Base-by-base conservation (phyloP, 495 filamentous ascomycete genomes). In the Terfezia boudieri region DNA sequence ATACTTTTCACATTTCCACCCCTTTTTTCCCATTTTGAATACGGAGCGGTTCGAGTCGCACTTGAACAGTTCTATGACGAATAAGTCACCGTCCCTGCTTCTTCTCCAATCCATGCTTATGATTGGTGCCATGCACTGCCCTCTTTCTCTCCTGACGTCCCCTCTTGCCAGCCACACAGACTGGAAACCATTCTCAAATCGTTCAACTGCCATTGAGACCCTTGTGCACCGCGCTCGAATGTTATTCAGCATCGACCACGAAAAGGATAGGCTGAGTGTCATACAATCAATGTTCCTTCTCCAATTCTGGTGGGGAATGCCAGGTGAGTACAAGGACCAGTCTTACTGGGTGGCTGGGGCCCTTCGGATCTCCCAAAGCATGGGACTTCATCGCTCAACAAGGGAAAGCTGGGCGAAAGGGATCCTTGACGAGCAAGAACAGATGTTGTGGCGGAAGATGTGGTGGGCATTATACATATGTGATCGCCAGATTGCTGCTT, bases 241-340 rank as follows among this genome's bases (percentile, higher is more conserved):
- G 23, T 50, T 59, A 35, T 59, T 59, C 37, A 55, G 57, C 53
- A 55, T 51, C n/a, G 55, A 59, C 36, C 50, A 53, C 14, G 57
- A 59, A 41, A 56, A 49, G 20, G 57, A 59, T 14, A 59, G 53
- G 43, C 51, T 59, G 20, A 57, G 43, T 16, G 49, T 37, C 20
- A 57, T 59, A 23, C 57, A 59, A 36, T 53, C 32, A 11, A 59
- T 59, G 57, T 57, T 59, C 36, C 46, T 57, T 37, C 38, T 59
- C 55, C 55, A 57, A 36, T 59, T 57, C 35, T 59, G 57, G 57
- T 59, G 57, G 57, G 10, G 57, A 22, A 50, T 55, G 12, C 53
- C 53, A 35, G 53, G 41, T 4, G 57, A 59, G 35, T 55, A 57
- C 22, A 57, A 53, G 50, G 57, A 59, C 26, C 55, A 56, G 35